phyloP scores from a whole-genome alignment of 805 yeast species.

The Cyberlindnera nakhonratchasimensis region DNA sequence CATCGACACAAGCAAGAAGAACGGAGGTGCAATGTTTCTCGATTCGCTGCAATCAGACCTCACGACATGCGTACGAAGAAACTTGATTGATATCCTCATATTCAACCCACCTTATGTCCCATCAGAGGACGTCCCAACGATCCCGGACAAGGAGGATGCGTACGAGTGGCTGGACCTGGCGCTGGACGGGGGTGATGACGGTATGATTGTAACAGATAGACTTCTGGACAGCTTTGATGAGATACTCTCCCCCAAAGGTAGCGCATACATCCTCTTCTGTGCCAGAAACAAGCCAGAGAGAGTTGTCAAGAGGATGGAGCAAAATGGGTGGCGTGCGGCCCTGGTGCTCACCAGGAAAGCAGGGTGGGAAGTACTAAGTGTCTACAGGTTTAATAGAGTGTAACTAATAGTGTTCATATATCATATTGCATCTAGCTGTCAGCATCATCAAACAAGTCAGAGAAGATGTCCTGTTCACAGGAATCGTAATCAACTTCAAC shows the following conservation, averaged over 20 bases:
- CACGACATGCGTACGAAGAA: slow-evolving; percentile 43
- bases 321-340: slow-evolving; percentile 50
- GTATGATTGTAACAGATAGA: slow-evolving; percentile 79
- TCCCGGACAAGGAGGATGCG: slow-evolving; percentile 48
- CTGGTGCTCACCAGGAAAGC: slow-evolving; percentile 70
- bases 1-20: slow-evolving; percentile 39
- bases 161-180: slow-evolving; percentile 86
- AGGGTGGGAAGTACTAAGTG: slow-evolving; percentile 91
- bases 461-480: slow-evolving; percentile 53
- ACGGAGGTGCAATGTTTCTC: slow-evolving; percentile 31
- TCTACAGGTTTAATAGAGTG: slow-evolving; percentile 51
- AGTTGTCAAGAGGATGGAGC: slow-evolving; percentile 48
- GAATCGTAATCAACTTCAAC: slow-evolving; percentile 37
- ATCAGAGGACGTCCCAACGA: slow-evolving; percentile 63
- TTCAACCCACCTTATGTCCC: slow-evolving; percentile 99
- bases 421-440: background rate
- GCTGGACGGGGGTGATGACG: slow-evolving; percentile 81
- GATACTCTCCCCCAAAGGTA: slow-evolving; percentile 56
- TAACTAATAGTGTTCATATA: background rate
- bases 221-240: slow-evolving; percentile 53
- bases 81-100: slow-evolving; percentile 63
- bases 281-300: slow-evolving; percentile 79
- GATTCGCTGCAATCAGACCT: slow-evolving; percentile 59
- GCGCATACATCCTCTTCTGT: slow-evolving; percentile 87
- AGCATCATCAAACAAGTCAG: slow-evolving; percentile 46